Conservation (phyloP, 2,329 filamentous ascomycete species). For the Colletotrichum horii region DNA sequence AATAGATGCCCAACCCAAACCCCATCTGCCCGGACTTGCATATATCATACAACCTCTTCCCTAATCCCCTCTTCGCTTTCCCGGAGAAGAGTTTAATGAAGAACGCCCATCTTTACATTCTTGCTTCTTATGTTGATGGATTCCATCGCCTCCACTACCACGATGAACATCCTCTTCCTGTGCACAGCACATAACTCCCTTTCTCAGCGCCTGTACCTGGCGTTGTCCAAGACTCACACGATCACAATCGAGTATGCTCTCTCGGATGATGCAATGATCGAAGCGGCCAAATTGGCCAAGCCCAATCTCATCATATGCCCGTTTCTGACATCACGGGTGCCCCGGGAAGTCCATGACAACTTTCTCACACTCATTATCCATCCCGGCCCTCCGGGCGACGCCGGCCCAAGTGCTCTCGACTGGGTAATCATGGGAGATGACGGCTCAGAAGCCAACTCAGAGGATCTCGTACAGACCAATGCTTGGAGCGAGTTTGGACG, state of each 20-base stretch:
- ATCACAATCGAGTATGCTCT: slow-evolving; percentile 45
- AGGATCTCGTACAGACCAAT: slow-evolving; percentile 31
- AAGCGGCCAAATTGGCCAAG: slow-evolving; percentile 38
- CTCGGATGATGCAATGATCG: slow-evolving; percentile 37
- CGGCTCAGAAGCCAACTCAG: slow-evolving; percentile 35
- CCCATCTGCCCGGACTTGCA: not conserved
- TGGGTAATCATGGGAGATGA: slow-evolving; percentile 49
- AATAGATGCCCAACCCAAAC: not conserved
- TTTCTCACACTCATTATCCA: slow-evolving; percentile 45
- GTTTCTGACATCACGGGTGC: slow-evolving; percentile 43
- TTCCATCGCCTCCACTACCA: slow-evolving; percentile 20
- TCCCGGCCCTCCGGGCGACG: slow-evolving; percentile 46
- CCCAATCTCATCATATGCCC: slow-evolving; percentile 47
- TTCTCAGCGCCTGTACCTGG: slow-evolving; percentile 43
- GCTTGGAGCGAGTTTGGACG: slow-evolving; percentile 33
- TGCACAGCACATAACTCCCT: slow-evolving; percentile 50
- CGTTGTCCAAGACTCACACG: slow-evolving; percentile 37
- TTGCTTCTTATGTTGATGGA: not conserved
- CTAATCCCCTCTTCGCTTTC: not conserved
- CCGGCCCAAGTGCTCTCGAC: slow-evolving; percentile 45
- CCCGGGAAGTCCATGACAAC: slow-evolving; percentile 38
- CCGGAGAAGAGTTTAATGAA: not conserved
- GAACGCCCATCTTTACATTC: not conserved
- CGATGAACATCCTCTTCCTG: slow-evolving; percentile 46
- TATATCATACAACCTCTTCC: slow-evolving; percentile 6